Percentiles rank a stretch among this genome's conserved stretches.
Evolutionary conservation across 2,329 filamentous ascomycete genomes (phyloP).

Genomic region (Fusarium foetens): DNA sequence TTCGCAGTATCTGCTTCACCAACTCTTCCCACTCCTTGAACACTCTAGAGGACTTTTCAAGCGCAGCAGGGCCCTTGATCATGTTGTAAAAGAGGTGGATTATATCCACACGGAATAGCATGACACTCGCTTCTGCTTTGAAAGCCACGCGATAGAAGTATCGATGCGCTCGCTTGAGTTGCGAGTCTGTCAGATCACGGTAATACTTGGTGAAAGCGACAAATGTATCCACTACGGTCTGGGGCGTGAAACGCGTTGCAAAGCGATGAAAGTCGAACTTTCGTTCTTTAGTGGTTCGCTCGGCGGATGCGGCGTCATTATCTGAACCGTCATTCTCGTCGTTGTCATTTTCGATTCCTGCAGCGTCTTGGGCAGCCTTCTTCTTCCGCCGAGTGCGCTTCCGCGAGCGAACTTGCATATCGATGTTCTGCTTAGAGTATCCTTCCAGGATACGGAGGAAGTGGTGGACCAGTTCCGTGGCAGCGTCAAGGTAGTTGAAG

Average conservation of each 20-base stretch:
- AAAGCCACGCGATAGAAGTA: constrained; percentile 95
- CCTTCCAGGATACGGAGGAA: constrained; percentile 91
- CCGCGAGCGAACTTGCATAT: constrained; percentile 90
- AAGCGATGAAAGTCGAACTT: constrained; percentile 95
- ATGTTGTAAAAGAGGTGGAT: constrained; percentile 88
- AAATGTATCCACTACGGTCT: constrained; percentile 90
- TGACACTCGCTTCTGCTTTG: constrained; percentile 89
- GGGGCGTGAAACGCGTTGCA: constrained; percentile 80
- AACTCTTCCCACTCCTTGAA: constrained; percentile 94
- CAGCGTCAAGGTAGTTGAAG: constrained; percentile 91
- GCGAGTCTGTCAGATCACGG: constrained; percentile 78
- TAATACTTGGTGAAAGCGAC: constrained; percentile 83
- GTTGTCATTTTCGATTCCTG: constrained; percentile 58
- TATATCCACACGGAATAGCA: constrained; percentile 92
- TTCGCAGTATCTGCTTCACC: constrained; percentile 82
- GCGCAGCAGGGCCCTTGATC: constrained; percentile 85
- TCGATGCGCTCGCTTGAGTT: constrained; percentile 90
- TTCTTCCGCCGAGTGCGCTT: constrained; percentile 78
- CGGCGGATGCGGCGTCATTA: constrained; percentile 76
- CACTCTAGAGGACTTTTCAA: constrained; percentile 72
- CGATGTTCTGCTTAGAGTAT: constrained; percentile 94
- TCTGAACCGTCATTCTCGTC: constrained; percentile 75
- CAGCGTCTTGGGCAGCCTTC: constrained; percentile 62
- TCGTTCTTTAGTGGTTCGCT: constrained; percentile 79
- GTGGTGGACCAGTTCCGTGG: constrained; percentile 89